Base-by-base conservation (phyloP, 2,329 filamentous ascomycete species). In the Fusarium nematophilum region DNA sequence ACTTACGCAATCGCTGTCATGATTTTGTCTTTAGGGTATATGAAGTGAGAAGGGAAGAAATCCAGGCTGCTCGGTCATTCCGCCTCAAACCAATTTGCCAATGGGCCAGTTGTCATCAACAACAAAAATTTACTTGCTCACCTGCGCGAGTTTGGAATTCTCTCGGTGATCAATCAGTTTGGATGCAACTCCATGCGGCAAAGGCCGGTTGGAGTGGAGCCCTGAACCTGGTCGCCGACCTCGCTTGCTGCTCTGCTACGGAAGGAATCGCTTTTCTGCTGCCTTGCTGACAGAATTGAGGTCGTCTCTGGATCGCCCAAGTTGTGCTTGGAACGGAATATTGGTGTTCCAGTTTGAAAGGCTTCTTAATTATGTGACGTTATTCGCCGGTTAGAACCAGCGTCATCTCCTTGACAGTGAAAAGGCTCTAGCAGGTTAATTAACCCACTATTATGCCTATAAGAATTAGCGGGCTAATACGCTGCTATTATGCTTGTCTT, bases 181-280 rank as follows among this genome's bases (percentile, higher is more conserved):
- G 45, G 25, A 61, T 61, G 51, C 45, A 52, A 60, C 55, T 40
- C 37, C 21, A 42, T 51, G 23, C 61, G 61, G 61, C 43, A 36
- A 63, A 52, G 46, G 39, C 50, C 65, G 65, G 63, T 33, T 45
- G 43, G 33, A 56, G 63, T 68, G 65, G 65, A 68, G 46, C 58
- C 60, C 31, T 54, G 42, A 56, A 62, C 54, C 51, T 36, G 29
- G 59, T 54, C 47, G 33, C 53, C 55, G 60, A 67, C 49, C 50
- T 57, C 57, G 58, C 57, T 65, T 59, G 54, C 43, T 39, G 46
- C 38, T 57, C 13, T 36, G 15, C 39, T 53, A 31, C 61, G 61
- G 61, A 38, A 65, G 62, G 61, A 65, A 55, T 65, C 61, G 61
- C 57, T 34, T 10, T 29, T 9, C 18, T 27, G 9, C 26, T 39